Base-by-base conservation (phyloP, 1,284 basidiomycete genomes). In the Sphagnurus paluster region DNA sequence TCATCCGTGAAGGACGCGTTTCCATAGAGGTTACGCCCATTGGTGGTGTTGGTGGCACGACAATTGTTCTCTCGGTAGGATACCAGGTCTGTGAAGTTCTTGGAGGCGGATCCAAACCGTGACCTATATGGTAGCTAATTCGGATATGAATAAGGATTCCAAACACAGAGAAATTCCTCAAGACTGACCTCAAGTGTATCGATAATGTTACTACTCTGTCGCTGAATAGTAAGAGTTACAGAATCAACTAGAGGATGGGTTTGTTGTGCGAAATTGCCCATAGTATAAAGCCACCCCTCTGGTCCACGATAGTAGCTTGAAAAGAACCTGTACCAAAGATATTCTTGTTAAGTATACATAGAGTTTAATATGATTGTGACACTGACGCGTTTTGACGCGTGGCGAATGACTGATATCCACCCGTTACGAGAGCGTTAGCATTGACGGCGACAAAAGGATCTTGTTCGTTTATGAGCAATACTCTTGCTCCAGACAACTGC, bases 221-320 rank as follows among this genome's bases (percentile, higher is more conserved):
- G 70, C 47, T 74, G 67, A 14, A 83, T 64, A 1, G 69, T 74
- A 46, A 84, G 60, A 1, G 63, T 68, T 14, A 76, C 80, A 3
- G 62, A 66, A 54, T 83, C 80, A 16, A 61, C 64, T n/a, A 82
- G 60, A 4, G 82, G 82, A 29, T 82, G 72, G 1, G 75, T 67
- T 55, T 76, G 71, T 49, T 77, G 75, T 1, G 80, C 81, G 59
- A 83, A 84, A 50, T 82, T 78, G 13, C 81, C 80, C 73, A 83
- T 71, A 43, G 70, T 57, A 55, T 84, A 84, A 5, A 64, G 69
- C 79, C 79, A 82, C 9, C 74, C 71, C 2, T 61, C 56, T 11
- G 69, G 56, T 14, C 60, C 64, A 17, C 66, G 59, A 25, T 66
- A 61, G 48, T 74, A 75, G 44, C 69, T 73, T 1, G 72, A 68